Evolutionary conservation across 352 stramenopile species (phyloP).

Genomic region (Globisporangium paddicum): DNA sequence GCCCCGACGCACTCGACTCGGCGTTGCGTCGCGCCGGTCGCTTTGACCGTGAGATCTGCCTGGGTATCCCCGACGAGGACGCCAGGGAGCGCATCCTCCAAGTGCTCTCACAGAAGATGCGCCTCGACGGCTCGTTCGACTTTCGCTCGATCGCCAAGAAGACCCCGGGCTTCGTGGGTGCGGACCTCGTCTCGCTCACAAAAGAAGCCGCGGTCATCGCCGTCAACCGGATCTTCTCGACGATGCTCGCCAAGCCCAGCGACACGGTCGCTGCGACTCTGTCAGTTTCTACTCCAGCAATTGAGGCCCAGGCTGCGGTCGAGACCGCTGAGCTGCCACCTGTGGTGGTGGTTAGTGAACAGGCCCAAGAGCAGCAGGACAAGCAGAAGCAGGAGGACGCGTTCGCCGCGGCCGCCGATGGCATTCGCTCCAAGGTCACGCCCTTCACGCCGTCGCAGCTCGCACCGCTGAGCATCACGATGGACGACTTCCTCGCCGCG

Average conservation of each 20-base stretch:
- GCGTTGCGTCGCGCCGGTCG: slow-evolving; percentile 94
- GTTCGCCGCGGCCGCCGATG: slow-evolving; percentile 34
- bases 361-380: slow-evolving; percentile 9
- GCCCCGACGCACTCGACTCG: slow-evolving; percentile 95
- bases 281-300: background rate
- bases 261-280: background rate
- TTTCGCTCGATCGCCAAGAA: slow-evolving; percentile 89
- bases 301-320: background rate
- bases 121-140: slow-evolving; percentile 92
- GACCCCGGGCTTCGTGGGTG: slow-evolving; percentile 97
- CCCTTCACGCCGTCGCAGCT: slow-evolving; percentile 91
- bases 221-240: slow-evolving; percentile 97
- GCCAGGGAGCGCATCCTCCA: slow-evolving; percentile 93
- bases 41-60: slow-evolving; percentile 98
- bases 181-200: slow-evolving; percentile 96
- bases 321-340: background rate
- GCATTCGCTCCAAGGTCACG: slow-evolving; percentile 56
- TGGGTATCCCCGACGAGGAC: slow-evolving; percentile 96
- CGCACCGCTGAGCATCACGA: slow-evolving; percentile 91
- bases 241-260: slow-evolving; percentile 32
- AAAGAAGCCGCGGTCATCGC: slow-evolving; percentile 98
- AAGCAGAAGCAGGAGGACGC: slow-evolving; percentile 13
- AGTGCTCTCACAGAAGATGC: slow-evolving; percentile 94
- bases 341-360: background rate
- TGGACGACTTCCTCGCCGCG: slow-evolving; percentile 95